These are phyloP conservation scores for Myxozyma neotropica DNA, from an alignment of 805 yeast species.

Conservation along the genomic window DNA sequence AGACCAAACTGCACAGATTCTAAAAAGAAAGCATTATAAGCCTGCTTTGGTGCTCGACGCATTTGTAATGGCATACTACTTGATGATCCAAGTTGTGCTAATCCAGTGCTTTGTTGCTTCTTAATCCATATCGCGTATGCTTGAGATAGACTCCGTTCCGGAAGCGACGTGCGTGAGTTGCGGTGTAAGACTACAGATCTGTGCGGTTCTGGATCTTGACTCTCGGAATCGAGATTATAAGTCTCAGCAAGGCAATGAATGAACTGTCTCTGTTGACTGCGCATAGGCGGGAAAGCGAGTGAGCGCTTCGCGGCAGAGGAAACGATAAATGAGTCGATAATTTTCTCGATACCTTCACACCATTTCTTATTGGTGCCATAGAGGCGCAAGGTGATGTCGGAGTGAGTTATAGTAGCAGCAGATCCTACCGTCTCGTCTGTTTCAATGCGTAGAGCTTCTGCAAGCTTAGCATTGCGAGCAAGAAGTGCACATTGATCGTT, in stretches of 20 bases:
- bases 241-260: constrained; percentile 66
- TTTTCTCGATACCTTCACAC: constrained; percentile 66
- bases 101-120: not conserved
- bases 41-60: constrained; percentile 15
- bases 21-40: constrained; percentile 28
- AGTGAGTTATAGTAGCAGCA: constrained; percentile 42
- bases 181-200: constrained; percentile 65
- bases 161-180: constrained; percentile 32
- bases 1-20: constrained; percentile 28
- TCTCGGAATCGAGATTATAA: constrained; percentile 62
- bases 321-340: constrained; percentile 54
- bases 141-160: constrained; percentile 28
- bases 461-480: constrained; percentile 62
- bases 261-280: constrained; percentile 65
- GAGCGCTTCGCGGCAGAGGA: constrained; percentile 43
- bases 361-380: constrained; percentile 63
- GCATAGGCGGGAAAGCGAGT: constrained; percentile 75
- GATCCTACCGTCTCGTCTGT: constrained; percentile 36
- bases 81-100: not conserved
- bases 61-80: constrained; percentile 12
- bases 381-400: constrained; percentile 51
- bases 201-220: constrained; percentile 81
- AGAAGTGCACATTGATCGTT: constrained; percentile 67
- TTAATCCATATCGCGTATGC: constrained; percentile 14
- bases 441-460: constrained; percentile 60